Evolutionary conservation across 2,329 filamentous ascomycete species (phyloP).

Genomic region (Talaromyces sp.): DNA sequence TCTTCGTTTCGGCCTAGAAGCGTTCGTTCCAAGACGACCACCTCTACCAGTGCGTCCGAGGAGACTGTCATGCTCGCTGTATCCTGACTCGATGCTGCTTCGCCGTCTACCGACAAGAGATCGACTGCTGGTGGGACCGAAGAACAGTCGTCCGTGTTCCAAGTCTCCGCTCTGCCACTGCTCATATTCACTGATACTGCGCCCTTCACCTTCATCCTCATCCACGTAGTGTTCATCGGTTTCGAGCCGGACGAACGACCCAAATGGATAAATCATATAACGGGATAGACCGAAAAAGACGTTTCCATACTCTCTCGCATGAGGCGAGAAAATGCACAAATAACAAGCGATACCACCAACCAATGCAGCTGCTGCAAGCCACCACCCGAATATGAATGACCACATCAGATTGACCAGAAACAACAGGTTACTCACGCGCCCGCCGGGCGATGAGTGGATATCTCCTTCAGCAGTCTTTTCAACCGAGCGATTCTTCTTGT

Average conservation of each 20-base stretch:
- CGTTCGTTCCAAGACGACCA: conserved; percentile 41
- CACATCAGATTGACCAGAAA: conserved; percentile 85
- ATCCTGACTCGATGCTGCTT: conserved; percentile 78
- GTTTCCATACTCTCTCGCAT: conserved; percentile 78
- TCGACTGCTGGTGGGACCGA: conserved; percentile 71
- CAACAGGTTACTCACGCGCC: conserved; percentile 77
- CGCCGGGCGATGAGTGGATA: conserved; percentile 91
- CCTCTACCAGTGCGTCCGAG: conserved; percentile 64
- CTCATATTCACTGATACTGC: conserved; percentile 97
- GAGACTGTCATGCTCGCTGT: conserved; percentile 81
- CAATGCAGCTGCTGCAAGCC: conserved; percentile 75
- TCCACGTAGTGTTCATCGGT: conserved; percentile 92
- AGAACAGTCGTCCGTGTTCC: conserved; percentile 92
- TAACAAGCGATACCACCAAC: conserved; percentile 74
- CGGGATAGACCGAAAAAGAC: conserved; percentile 78
- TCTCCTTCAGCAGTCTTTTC: conserved; percentile 94
- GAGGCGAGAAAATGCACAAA: conserved; percentile 71
- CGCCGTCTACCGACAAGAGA: conserved; percentile 83
- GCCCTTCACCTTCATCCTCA: conserved; percentile 90
- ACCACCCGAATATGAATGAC: conserved; percentile 93
- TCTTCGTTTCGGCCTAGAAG: conserved; percentile 65
- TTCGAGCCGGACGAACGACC: conserved; percentile 88
- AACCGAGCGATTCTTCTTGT: conserved; percentile 96
- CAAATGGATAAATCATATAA: conserved; percentile 94
- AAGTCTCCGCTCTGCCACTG: conserved; percentile 98